Conservation (phyloP, 331 rosid genomes). For the Prunus yedoensis region DNA sequence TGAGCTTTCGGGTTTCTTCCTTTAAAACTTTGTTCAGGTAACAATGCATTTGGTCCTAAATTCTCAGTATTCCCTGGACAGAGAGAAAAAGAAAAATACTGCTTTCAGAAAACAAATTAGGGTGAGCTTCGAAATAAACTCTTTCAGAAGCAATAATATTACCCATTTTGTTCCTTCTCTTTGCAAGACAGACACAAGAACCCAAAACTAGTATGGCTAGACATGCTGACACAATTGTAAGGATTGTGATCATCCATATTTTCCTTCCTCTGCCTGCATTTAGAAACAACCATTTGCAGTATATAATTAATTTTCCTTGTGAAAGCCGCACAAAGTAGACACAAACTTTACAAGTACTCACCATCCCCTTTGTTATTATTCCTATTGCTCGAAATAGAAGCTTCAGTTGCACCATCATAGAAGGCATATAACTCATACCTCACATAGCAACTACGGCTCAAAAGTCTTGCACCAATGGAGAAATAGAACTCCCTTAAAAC, state of each 20-base stretch:
- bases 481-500: constrained; percentile 27
- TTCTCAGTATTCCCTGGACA: constrained; percentile 19
- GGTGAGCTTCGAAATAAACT: not conserved
- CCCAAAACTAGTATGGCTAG: constrained; percentile 27
- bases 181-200: constrained; percentile 13
- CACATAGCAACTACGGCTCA: constrained; percentile 55
- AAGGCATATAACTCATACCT: constrained; percentile 55
- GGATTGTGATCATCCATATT: constrained; percentile 26
- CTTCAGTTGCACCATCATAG: constrained; percentile 21
- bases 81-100: not conserved
- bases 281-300: not conserved
- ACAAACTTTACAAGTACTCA: constrained; percentile 21
- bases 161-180: constrained; percentile 29
- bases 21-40: not conserved
- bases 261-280: constrained; percentile 38
- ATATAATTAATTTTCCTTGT: not conserved
- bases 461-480: constrained; percentile 59
- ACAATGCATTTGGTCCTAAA: not conserved
- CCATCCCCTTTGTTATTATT: constrained; percentile 16
- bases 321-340: not conserved
- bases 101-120: not conserved
- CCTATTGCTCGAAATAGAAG: not conserved
- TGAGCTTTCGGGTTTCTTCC: constrained; percentile 11
- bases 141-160: not conserved
- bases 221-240: constrained; percentile 17